Base-by-base conservation (phyloP, 345 rosid genomes). In the Salix udensis region DNA sequence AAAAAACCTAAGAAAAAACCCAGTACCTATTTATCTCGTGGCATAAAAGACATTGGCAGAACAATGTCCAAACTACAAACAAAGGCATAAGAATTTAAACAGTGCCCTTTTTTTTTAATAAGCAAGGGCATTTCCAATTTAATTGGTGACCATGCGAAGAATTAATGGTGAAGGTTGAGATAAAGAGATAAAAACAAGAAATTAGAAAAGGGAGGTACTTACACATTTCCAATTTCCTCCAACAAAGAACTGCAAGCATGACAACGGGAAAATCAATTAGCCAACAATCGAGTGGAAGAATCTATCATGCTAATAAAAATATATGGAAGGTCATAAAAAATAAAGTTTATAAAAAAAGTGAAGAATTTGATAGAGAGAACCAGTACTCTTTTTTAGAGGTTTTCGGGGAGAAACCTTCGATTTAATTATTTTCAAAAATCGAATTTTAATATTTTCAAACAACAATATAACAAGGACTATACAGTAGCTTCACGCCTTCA, bases 161-260 rank as follows among this genome's bases (percentile, higher is more conserved):
- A 48, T 19, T 24, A 52, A 21, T 8, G 10, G 18, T 9, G 15
- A 31, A 4, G 48, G 5, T 19, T 9, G 34, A 65, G 5, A 64
- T 5, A 12, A 19, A 52, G 2, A 53, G n/a, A 53, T 10, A 7
- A n/a, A 30, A 52, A 2, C 7, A 36, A 50, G 60, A 50, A 40
- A 39, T 11, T 39, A 44, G 44, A 40, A 11, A 40, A 65, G 50
- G 23, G 42, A 23, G 53, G 66, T 37, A 81, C 99, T 89, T 91
- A 96, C 99, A 85, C 99, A 96, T 73, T 96, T 96, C 99, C 99
- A 96, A 87, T 96, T 96, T 68, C 99, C 99, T 60, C 99, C 99
- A 76, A 96, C 98, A 84, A 96, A 96, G 82, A 96, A 96, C 99
- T 96, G 97, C 92, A 87, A 85, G n/a, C 68, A 81, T 46, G 73